A percentile compares a stretch with the other conserved stretches of the same genome.
Evolutionary conservation across 2,329 filamentous ascomycete species (phyloP).

Genomic region (Ceratocystis albifundus): DNA sequence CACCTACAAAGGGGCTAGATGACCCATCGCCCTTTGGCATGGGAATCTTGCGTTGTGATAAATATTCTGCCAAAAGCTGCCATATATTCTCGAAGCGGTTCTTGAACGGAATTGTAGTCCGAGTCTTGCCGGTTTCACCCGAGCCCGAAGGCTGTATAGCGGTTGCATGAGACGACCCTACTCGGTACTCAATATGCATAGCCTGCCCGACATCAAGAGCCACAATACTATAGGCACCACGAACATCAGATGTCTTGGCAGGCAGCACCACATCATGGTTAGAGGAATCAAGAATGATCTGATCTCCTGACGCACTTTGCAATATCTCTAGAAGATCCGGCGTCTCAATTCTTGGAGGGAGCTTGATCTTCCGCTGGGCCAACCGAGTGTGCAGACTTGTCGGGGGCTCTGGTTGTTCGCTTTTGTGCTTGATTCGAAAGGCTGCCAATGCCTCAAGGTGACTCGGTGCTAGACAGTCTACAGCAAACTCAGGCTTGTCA

Average conservation of each 20-base stretch:
- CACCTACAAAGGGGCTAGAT: slow-evolving; percentile 56
- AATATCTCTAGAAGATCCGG: slow-evolving; percentile 46
- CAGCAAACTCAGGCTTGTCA: slow-evolving; percentile 2
- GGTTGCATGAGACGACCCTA: slow-evolving; percentile 35
- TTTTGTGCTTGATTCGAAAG: background rate
- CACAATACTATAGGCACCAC: slow-evolving; percentile 62
- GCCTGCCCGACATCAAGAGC: slow-evolving; percentile 51
- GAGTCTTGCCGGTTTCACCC: background rate
- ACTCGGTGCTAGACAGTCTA: slow-evolving; percentile 7
- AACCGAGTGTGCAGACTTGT: background rate
- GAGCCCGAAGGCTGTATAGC: slow-evolving; percentile 8
- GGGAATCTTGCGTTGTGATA: slow-evolving; percentile 28
- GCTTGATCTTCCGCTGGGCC: slow-evolving; percentile 7
- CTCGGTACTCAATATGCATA: slow-evolving; percentile 46
- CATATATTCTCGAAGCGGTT: slow-evolving; percentile 33
- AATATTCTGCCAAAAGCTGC: slow-evolving; percentile 41
- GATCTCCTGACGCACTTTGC: slow-evolving; percentile 32
- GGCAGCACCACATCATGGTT: slow-evolving; percentile 34
- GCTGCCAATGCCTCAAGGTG: slow-evolving; percentile 8
- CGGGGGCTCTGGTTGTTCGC: background rate
- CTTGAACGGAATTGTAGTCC: slow-evolving; percentile 28
- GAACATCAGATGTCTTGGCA: slow-evolving; percentile 34
- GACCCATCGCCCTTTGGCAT: slow-evolving; percentile 24
- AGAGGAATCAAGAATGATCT: slow-evolving; percentile 49
- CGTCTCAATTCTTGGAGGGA: slow-evolving; percentile 28